These are phyloP conservation scores for Penicillium waksmanii DNA, from an alignment of 495 filamentous ascomycete species.

Conservation along the genomic window DNA sequence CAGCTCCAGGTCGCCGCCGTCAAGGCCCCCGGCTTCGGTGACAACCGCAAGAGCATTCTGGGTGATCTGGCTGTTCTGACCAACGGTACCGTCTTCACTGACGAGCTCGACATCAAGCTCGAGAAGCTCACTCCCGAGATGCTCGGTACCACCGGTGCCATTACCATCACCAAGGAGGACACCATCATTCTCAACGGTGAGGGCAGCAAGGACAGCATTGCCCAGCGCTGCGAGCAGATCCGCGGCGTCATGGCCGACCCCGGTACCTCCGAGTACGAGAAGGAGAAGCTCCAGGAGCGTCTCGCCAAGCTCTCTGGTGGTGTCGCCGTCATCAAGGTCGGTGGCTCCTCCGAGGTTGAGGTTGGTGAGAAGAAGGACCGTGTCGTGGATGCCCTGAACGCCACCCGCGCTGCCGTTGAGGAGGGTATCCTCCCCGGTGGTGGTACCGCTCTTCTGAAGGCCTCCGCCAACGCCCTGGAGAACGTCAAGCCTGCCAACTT, in stretches of 20 bases:
- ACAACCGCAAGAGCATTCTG: slow-evolving; percentile 99
- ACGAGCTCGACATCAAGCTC: slow-evolving; percentile 97
- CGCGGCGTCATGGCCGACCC: slow-evolving; percentile 94
- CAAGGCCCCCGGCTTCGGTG: slow-evolving; percentile 98
- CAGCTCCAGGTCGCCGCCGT: slow-evolving; percentile 98
- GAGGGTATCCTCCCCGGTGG: slow-evolving; percentile 98
- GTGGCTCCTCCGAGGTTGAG: slow-evolving; percentile 96
- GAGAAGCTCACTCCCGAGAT: slow-evolving; percentile 95
- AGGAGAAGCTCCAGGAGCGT: slow-evolving; percentile 99
- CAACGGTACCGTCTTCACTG: slow-evolving; percentile 95
- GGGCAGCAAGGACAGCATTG: slow-evolving; percentile 90
- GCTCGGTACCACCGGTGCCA: slow-evolving; percentile 95
- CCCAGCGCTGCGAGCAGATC: slow-evolving; percentile 98
- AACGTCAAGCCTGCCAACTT: slow-evolving; percentile 89
- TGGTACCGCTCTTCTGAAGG: slow-evolving; percentile 97
- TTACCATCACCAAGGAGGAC: slow-evolving; percentile 99
- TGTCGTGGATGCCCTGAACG: slow-evolving; percentile 97
- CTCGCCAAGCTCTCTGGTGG: slow-evolving; percentile 98
- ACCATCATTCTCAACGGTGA: slow-evolving; percentile 99
- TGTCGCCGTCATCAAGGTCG: slow-evolving; percentile 99
- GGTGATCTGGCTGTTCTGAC: slow-evolving; percentile 94
- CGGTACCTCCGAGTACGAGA: slow-evolving; percentile 96
- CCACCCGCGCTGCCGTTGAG: slow-evolving; percentile 97
- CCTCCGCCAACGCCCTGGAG: slow-evolving; percentile 83
- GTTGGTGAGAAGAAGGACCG: slow-evolving; percentile 99